Percentiles rank a stretch among this genome's conserved stretches.
Conservation (phyloP, 257 asterid genomes). For the Fraxinus excelsior region DNA sequence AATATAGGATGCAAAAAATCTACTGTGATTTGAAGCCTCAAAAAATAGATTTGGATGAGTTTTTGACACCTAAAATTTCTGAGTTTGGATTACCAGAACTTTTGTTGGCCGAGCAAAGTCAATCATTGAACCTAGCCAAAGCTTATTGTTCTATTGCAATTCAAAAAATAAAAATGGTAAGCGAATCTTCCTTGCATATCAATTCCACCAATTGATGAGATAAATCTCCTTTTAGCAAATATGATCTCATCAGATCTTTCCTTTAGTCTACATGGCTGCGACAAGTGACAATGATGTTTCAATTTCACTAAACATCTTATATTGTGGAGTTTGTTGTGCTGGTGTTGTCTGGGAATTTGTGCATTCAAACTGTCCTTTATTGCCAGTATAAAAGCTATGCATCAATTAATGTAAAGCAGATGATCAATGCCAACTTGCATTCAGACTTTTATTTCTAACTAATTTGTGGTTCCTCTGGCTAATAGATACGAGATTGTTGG, state of each 20-base stretch:
- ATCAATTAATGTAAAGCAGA: slow-evolving; percentile 3
- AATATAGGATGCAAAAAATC: slow-evolving; percentile 38
- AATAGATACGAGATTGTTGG: slow-evolving; percentile 88
- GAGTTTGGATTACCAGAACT: slow-evolving; percentile 47
- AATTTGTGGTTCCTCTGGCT: slow-evolving; percentile 1
- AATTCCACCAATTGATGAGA: no score
- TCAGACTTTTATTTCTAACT: neutral
- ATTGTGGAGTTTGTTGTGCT: slow-evolving; percentile 87
- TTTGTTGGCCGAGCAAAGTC: slow-evolving; percentile 37
- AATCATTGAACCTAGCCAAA: neutral
- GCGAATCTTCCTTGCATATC: neutral
- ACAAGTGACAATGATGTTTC: slow-evolving; percentile 55
- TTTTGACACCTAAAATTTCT: slow-evolving; percentile 26
- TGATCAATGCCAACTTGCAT: neutral
- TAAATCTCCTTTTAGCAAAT: no score
- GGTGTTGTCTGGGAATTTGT: slow-evolving; percentile 67
- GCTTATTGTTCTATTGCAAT: no score
- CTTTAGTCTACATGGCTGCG: slow-evolving; percentile 46
- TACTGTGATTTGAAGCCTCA: slow-evolving; percentile 46
- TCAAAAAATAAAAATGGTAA: no score
- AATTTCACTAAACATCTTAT: slow-evolving; percentile 47
- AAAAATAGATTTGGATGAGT: slow-evolving; percentile 43
- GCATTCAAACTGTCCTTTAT: neutral
- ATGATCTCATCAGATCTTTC: no score
- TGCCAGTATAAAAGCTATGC: slow-evolving; percentile 71